phyloP scores from a whole-genome alignment of 1,284 basidiomycete species.

The Trichosporon sp. region DNA sequence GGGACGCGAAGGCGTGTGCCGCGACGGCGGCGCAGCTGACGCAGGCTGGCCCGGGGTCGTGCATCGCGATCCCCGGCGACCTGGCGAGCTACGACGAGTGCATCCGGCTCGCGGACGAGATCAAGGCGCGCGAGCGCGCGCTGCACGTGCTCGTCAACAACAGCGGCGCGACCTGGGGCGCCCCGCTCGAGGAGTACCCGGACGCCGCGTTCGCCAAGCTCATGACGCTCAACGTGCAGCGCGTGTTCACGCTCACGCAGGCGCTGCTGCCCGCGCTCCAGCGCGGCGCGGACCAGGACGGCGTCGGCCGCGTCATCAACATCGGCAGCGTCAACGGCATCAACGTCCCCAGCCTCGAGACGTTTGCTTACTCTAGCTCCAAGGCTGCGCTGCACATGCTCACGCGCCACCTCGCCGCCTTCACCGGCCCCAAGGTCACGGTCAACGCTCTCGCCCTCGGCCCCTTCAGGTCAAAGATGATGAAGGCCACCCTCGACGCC shows the following conservation, averaged over 20 bases:
- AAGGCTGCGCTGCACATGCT: slow-evolving; percentile 57
- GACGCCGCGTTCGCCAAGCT: slow-evolving; percentile 51
- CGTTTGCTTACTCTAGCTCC: slow-evolving; percentile 65
- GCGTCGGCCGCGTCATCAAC: slow-evolving; percentile 59
- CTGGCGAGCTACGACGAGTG: slow-evolving; percentile 60
- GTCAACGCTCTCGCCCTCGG: slow-evolving; percentile 68
- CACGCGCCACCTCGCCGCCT: slow-evolving; percentile 59
- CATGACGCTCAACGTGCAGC: slow-evolving; percentile 62
- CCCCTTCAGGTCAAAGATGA: slow-evolving; percentile 54
- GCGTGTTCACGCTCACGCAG: slow-evolving; percentile 67
- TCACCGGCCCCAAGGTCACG: slow-evolving; percentile 62
- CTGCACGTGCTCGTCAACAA: slow-evolving; percentile 52
- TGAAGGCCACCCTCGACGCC: slow-evolving; percentile 57
- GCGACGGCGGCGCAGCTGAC: slow-evolving; percentile 59
- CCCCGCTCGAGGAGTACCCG: slow-evolving; percentile 57
- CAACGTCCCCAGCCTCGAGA: slow-evolving; percentile 57
- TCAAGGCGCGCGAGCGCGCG: slow-evolving; percentile 54
- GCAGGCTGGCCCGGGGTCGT: slow-evolving; percentile 57
- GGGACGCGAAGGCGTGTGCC: slow-evolving; percentile 58
- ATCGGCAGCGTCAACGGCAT: slow-evolving; percentile 64
- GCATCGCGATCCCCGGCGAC: slow-evolving; percentile 60
- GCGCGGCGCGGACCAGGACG: slow-evolving; percentile 54
- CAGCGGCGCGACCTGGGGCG: slow-evolving; percentile 64
- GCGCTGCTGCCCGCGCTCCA: slow-evolving; percentile 61
- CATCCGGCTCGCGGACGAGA: slow-evolving; percentile 56